Evolutionary conservation across 2,329 filamentous ascomycete genomes (phyloP).

Genomic region (Colletotrichum shisoi): DNA sequence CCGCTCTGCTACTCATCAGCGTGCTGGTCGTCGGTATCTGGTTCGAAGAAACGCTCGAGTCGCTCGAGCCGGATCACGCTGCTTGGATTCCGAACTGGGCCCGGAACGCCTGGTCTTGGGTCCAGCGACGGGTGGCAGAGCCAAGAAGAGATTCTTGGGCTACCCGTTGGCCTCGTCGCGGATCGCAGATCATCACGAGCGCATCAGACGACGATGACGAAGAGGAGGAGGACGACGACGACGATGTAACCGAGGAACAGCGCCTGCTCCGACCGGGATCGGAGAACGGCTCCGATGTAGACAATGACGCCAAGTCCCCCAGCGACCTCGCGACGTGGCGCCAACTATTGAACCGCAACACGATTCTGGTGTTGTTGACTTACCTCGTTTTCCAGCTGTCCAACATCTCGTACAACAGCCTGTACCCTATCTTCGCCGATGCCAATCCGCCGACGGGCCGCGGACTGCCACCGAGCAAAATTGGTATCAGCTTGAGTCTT

Average conservation of each 20-base stretch:
- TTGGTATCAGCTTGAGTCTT: constrained; percentile 84
- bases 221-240: constrained; percentile 37
- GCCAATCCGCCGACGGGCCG: constrained; percentile 79
- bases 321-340: constrained; percentile 60
- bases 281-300: constrained; percentile 57
- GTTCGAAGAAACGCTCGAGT: constrained; percentile 85
- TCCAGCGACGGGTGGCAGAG: constrained; percentile 39
- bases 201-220: constrained; percentile 43
- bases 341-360: constrained; percentile 79
- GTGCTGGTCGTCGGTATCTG: constrained; percentile 79
- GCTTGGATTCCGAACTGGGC: constrained; percentile 50
- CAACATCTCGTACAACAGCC: constrained; percentile 93
- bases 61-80: constrained; percentile 46
- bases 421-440: constrained; percentile 93
- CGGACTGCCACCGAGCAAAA: constrained; percentile 76
- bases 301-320: constrained; percentile 59
- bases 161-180: constrained; percentile 50
- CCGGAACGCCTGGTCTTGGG: constrained; percentile 45
- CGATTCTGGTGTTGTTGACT: constrained; percentile 79
- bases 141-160: constrained; percentile 50
- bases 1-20: constrained; percentile 74
- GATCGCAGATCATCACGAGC: constrained; percentile 37
- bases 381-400: constrained; percentile 94
- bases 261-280: constrained; percentile 45
- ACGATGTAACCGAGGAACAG: constrained; percentile 38